A percentile compares a stretch with the other conserved stretches of the same genome.
Conservation (phyloP, 805 yeast species). For the Naumovozyma dairenensis region DNA sequence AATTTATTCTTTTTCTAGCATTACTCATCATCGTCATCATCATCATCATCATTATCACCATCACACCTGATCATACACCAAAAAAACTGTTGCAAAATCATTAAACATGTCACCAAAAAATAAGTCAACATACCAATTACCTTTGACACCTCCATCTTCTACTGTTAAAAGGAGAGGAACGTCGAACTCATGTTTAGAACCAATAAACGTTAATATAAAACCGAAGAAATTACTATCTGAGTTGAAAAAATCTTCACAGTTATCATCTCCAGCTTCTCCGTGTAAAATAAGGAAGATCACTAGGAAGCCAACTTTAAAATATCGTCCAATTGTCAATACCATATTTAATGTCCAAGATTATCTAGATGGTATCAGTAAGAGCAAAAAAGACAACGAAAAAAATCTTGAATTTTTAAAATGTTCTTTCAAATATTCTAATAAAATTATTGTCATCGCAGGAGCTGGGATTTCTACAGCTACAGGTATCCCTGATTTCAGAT, state of each 20-base stretch:
- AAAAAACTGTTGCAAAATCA: no score
- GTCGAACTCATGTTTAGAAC: not conserved
- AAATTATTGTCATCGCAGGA: conserved; percentile 63
- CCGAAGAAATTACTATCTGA: conserved; percentile 19
- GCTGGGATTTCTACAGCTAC: conserved; percentile 89
- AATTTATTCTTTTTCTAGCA: no score
- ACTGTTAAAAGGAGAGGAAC: conserved; percentile 1
- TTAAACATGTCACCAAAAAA: no score
- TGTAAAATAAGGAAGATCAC: conserved; percentile 18
- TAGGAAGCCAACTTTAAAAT: conserved; percentile 35
- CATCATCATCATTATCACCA: no score
- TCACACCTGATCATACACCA: no score
- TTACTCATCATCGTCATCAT: no score
- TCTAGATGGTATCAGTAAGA: conserved; percentile 8
- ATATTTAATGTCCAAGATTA: conserved; percentile 29
- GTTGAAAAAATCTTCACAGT: conserved; percentile 6
- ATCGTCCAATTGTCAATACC: conserved; percentile 39
- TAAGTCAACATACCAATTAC: no score
- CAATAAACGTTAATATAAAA: not conserved
- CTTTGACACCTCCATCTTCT: conserved; percentile 17
- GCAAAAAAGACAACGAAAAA: not conserved
- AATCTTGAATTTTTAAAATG: conserved; percentile 41
- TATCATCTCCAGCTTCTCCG: conserved; percentile 32
- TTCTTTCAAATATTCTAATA: conserved; percentile 45
- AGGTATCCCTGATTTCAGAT: conserved; percentile 83